phyloP scores from a whole-genome alignment of 2,329 filamentous ascomycete genomes.

The Bipolaris sorokiniana region DNA sequence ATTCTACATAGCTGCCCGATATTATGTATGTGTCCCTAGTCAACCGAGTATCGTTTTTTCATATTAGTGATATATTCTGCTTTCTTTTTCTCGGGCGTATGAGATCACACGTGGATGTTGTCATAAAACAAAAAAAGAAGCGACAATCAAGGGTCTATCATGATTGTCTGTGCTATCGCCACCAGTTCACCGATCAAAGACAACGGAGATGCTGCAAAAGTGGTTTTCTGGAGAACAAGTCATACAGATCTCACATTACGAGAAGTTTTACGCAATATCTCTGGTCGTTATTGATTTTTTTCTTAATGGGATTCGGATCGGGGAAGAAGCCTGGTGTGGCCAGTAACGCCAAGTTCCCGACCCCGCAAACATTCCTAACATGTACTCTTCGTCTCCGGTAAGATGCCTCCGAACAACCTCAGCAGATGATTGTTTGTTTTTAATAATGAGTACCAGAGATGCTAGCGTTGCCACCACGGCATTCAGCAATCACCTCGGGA shows the following conservation, averaged over 20 bases:
- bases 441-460: background rate
- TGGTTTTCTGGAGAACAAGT: background rate
- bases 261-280: background rate
- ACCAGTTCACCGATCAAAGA: background rate
- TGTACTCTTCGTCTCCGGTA: background rate
- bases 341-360: background rate
- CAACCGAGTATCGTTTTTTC: too few species aligned
- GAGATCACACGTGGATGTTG: too few species aligned
- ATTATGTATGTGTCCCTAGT: background rate
- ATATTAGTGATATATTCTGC: too few species aligned
- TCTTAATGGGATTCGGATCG: too few species aligned
- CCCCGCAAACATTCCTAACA: background rate
- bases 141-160: background rate
- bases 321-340: background rate
- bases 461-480: constrained; percentile 13
- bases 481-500: constrained; percentile 25
- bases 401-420: background rate
- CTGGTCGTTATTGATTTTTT: background rate
- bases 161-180: background rate
- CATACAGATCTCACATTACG: background rate
- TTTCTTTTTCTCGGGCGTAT: too few species aligned
- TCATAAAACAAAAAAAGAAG: too few species aligned
- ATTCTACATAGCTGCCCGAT: background rate
- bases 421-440: background rate
- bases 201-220: background rate